A percentile compares a stretch with the other conserved stretches of the same genome.
phyloP scores from a whole-genome alignment of 2,329 filamentous ascomycete genomes.

The Phyllosticta citriasiana region DNA sequence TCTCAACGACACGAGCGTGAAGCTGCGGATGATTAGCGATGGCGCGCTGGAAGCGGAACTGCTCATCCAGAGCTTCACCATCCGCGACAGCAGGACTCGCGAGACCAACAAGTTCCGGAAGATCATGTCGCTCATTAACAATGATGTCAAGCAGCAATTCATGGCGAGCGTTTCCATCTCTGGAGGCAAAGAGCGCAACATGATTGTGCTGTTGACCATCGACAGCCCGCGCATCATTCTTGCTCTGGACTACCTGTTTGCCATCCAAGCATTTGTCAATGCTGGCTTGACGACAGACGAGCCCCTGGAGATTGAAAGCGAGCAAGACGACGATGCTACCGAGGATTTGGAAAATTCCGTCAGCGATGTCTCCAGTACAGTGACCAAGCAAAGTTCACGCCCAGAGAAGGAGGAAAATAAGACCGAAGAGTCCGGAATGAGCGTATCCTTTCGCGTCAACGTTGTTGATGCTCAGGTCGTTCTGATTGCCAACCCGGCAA shows the following conservation, averaged over 20 bases:
- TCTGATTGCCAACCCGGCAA: conserved; percentile 86
- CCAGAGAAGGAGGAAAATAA: conserved; percentile 17
- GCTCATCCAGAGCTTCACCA: conserved; percentile 87
- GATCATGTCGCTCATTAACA: conserved; percentile 96
- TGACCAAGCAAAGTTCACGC: conserved; percentile 14
- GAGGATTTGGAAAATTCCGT: conserved; percentile 27
- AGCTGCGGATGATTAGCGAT: conserved; percentile 87
- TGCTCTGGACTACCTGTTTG: conserved; percentile 89
- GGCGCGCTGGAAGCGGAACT: conserved; percentile 87
- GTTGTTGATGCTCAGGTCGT: conserved; percentile 95
- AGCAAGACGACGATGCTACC: conserved; percentile 39
- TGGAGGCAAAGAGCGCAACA: conserved; percentile 65
- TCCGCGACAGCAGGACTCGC: conserved; percentile 77
- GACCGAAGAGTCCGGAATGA: conserved; percentile 45
- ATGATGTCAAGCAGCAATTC: conserved; percentile 84
- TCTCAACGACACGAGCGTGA: conserved; percentile 82
- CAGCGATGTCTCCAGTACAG: conserved; percentile 26
- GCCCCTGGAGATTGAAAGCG: conserved; percentile 52
- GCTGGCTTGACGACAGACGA: conserved; percentile 51
- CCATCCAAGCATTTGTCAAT: conserved; percentile 72
- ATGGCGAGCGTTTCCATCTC: conserved; percentile 96
- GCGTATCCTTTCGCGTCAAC: conserved; percentile 79
- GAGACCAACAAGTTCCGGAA: conserved; percentile 94
- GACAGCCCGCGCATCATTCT: conserved; percentile 94
- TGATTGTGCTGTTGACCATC: conserved; percentile 86